Conservation (phyloP, 2,329 filamentous ascomycete genomes). For the Aspergillus luchuensis region DNA sequence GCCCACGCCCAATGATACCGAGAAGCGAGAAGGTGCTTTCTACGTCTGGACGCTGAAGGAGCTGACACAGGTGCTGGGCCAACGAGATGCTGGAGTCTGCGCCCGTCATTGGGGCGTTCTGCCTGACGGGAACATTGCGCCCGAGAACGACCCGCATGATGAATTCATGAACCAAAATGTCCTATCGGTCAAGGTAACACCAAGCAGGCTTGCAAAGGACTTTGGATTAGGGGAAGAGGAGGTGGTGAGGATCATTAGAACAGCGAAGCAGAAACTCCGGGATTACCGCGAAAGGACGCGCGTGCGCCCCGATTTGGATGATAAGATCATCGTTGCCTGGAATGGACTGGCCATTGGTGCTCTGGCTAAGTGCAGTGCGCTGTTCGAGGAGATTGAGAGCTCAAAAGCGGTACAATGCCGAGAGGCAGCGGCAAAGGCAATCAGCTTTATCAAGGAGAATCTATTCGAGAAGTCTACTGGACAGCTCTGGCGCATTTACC, state of each 20-base stretch:
- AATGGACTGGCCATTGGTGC: conserved; percentile 87
- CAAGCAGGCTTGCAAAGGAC: conserved; percentile 70
- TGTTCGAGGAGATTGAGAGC: conserved; percentile 63
- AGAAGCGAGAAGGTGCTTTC: conserved; percentile 88
- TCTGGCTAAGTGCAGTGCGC: conserved; percentile 72
- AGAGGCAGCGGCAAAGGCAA: conserved; percentile 66
- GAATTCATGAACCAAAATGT: conserved; percentile 96
- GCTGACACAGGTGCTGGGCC: conserved; percentile 73
- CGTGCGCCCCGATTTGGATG: conserved; percentile 75
- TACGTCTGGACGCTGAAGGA: conserved; percentile 93
- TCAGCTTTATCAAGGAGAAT: conserved; percentile 69
- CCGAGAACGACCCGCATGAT: conserved; percentile 82
- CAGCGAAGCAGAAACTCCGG: conserved; percentile 68
- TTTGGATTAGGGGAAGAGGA: conserved; percentile 72
- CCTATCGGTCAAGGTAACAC: conserved; percentile 68
- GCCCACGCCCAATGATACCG: conserved; percentile 70
- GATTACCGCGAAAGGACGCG: conserved; percentile 73
- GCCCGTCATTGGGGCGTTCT: conserved; percentile 83
- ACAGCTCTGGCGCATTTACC: conserved; percentile 73
- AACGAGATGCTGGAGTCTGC: conserved; percentile 69
- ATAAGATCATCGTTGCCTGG: conserved; percentile 84
- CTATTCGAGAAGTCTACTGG: conserved; percentile 68
- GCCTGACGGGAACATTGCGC: conserved; percentile 81
- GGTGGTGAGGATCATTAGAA: conserved; percentile 66
- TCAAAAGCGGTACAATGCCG: conserved; percentile 64